Base-by-base conservation (phyloP, 345 rosid genomes). In the Rhodamnia argentea region DNA sequence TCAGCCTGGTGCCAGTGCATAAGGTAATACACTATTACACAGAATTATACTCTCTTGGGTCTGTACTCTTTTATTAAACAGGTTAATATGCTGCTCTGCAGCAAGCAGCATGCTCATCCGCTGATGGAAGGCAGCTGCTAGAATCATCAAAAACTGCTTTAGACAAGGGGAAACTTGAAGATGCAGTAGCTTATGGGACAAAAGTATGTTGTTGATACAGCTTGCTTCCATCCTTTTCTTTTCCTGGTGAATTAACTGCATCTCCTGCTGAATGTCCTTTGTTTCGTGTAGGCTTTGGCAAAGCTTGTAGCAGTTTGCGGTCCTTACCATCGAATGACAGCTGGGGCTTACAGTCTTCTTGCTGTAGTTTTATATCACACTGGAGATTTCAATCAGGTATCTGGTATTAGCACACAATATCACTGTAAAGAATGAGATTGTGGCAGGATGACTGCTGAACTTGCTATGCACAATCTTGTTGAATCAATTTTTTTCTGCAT, bases 91-190 rank as follows among this genome's bases (percentile, higher is more conserved):
- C 62, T 88, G 89, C 81, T 89, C 75, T 88, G 88, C 96, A 97
- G 99, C 99, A 97, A 97, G 99, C 98, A 81, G 98, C 99, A 83
- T 97, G 98, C 93, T 95, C 99, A 86, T 95, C 99, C 90, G 99
- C 99, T 32, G 99, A 97, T 92, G 99, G 99, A 89, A 94, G 99
- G 86, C 99, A 96, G 86, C 99, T 97, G 87, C 91, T 97, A 84
- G 99, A 97, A 90, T 97, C 98, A 84, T 97, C 99, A 85, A 97
- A 97, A 93, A 96, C 99, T 83, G 99, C 99, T 86, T 91, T 96
- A 85, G 99, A 97, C 89, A 97, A 97, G 88, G 99, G 99, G 87
- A 97, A 97, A 91, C 99, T 97, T 87, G 99, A 96, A 93, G 99
- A 97, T 92, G 99, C 99, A 83, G 99, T 97, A 57, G 92, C 96